These are phyloP conservation scores for Neurospora intermedia DNA, from an alignment of 495 filamentous ascomycete genomes.

Conservation along the genomic window DNA sequence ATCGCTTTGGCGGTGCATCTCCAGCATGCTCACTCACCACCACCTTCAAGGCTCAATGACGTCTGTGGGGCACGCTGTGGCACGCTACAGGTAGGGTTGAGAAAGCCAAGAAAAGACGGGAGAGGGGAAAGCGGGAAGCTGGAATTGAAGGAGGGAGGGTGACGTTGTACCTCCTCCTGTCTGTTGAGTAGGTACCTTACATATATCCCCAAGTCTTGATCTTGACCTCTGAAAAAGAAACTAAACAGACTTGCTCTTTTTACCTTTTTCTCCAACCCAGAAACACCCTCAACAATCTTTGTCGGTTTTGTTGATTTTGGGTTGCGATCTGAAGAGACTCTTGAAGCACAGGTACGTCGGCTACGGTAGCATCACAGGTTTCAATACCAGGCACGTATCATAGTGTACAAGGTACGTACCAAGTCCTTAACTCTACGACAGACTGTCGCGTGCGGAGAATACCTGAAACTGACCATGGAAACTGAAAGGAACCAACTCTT, in stretches of 20 bases:
- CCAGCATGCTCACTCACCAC: too few species aligned
- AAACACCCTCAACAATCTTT: neutral
- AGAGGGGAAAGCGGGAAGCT: neutral
- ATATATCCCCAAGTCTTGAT: neutral
- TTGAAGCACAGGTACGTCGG: neutral
- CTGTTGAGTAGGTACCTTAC: neutral
- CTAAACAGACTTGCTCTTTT: neutral
- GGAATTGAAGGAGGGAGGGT: neutral
- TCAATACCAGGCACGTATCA: neutral
- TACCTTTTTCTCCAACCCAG: too few species aligned
- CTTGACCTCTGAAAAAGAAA: neutral
- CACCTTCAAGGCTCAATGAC: constrained; percentile 7
- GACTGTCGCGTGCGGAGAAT: neutral
- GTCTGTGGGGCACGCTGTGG: constrained; percentile 7
- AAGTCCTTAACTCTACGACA: neutral
- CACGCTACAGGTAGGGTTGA: neutral
- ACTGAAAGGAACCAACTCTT: too few species aligned
- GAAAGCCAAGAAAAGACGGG: too few species aligned
- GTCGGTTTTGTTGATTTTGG: neutral
- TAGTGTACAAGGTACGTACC: neutral
- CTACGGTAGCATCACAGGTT: neutral
- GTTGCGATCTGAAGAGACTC: neutral
- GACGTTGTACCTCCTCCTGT: neutral
- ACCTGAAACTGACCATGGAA: neutral
- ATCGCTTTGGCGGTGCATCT: neutral